Conservation (phyloP, 352 stramenopile species). For the Globisporangium cederbergense region DNA sequence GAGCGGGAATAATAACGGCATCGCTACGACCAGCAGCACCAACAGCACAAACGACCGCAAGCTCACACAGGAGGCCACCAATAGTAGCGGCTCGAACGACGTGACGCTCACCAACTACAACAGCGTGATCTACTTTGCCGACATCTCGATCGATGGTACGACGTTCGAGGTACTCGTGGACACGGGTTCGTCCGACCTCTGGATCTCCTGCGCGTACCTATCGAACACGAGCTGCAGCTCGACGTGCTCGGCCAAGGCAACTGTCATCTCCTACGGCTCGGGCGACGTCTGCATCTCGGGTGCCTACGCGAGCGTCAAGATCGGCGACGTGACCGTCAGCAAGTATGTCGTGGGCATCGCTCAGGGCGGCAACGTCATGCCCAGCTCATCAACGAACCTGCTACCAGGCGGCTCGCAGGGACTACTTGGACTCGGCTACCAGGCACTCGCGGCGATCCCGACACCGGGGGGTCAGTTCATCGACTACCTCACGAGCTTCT, state of each 20-base stretch:
- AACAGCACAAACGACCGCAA: slow-evolving; percentile 1
- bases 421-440: slow-evolving; percentile 64
- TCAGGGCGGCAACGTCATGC: slow-evolving; percentile 44
- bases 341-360: slow-evolving; percentile 62
- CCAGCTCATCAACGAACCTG: slow-evolving; percentile 29
- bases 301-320: slow-evolving; percentile 30
- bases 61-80: not conserved
- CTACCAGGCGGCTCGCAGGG: slow-evolving; percentile 49
- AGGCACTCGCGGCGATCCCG: slow-evolving; percentile 43
- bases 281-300: slow-evolving; percentile 61
- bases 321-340: slow-evolving; percentile 40
- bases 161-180: slow-evolving; percentile 59
- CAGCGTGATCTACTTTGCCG: slow-evolving; percentile 62
- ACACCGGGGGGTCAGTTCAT: slow-evolving; percentile 46
- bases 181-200: slow-evolving; percentile 77
- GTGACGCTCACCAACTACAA: slow-evolving; percentile 37
- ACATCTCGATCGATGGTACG: slow-evolving; percentile 39
- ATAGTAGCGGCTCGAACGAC: not conserved
- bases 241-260: slow-evolving; percentile 36
- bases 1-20: not conserved
- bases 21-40: not conserved
- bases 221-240: slow-evolving; percentile 31
- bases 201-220: slow-evolving; percentile 66
- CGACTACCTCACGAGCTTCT: slow-evolving; percentile 64
- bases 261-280: slow-evolving; percentile 60